Evolutionary conservation across 352 stramenopile species (phyloP).

Genomic region (Phytophthora ramorum): DNA sequence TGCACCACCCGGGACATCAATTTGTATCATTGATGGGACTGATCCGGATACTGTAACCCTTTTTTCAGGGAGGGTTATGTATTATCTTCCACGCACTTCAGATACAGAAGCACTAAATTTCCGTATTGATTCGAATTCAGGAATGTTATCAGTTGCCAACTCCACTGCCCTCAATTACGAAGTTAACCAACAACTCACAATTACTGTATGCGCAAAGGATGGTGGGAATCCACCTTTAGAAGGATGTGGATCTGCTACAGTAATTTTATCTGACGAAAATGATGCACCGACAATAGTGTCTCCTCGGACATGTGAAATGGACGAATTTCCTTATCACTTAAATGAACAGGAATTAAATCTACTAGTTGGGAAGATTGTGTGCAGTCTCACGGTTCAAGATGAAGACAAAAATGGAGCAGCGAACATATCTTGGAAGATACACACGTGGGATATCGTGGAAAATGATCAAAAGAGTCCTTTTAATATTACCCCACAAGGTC

Average conservation of each 20-base stretch:
- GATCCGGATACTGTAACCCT: conserved; percentile 25
- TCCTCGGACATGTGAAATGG: conserved; percentile 20
- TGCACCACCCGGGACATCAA: not conserved
- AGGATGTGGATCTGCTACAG: conserved; percentile 14
- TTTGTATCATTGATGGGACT: conserved; percentile 21
- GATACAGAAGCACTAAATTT: not conserved
- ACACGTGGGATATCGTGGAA: conserved; percentile 22
- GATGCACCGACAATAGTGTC: conserved; percentile 26
- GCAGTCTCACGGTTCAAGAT: conserved; percentile 26
- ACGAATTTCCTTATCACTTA: conserved; percentile 32
- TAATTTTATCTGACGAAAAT: conserved; percentile 24
- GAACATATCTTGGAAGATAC: conserved; percentile 27
- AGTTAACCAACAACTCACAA: not conserved
- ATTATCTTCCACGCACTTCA: conserved; percentile 11
- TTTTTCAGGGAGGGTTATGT: conserved; percentile 10
- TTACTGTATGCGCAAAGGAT: conserved; percentile 25
- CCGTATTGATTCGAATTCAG: conserved; percentile 24
- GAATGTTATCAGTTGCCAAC: conserved; percentile 22
- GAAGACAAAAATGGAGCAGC: conserved; percentile 15
- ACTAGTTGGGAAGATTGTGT: conserved; percentile 18
- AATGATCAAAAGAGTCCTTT: conserved; percentile 19
- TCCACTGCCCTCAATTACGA: conserved; percentile 30
- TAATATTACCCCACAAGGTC: conserved; percentile 15
- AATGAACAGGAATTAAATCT: conserved; percentile 12
- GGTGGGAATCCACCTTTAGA: conserved; percentile 19